Percentiles rank a stretch among this genome's conserved stretches.
Evolutionary conservation across 805 yeast genomes (phyloP).

Genomic region (Yarrowia sp.): DNA sequence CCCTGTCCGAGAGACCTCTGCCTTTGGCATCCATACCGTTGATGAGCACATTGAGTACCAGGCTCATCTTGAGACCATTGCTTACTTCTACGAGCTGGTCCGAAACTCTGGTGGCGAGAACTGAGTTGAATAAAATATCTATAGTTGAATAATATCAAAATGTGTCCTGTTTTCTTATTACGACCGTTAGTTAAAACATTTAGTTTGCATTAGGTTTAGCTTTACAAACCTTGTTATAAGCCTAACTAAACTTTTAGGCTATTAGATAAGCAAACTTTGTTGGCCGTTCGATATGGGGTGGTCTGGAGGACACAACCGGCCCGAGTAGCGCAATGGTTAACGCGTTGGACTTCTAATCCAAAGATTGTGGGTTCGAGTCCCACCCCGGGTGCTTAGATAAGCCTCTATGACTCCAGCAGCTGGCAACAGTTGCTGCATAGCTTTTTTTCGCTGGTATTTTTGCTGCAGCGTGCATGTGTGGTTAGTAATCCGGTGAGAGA

Average conservation of each 20-base stretch:
- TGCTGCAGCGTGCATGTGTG: not conserved
- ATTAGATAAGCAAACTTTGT: not conserved
- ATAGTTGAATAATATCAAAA: not conserved
- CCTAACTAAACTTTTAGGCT: not conserved
- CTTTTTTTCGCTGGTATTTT: not conserved
- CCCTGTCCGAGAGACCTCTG: constrained; percentile 42
- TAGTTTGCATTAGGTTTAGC: not conserved
- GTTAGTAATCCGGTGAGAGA: not conserved
- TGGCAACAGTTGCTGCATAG: not conserved
- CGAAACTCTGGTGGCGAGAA: constrained; percentile 28
- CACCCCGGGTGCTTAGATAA: constrained; percentile 16
- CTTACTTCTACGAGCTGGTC: constrained; percentile 39
- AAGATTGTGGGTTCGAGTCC: constrained; percentile 26
- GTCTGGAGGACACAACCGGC: not conserved
- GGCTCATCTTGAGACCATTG: constrained; percentile 47
- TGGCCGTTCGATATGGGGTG: not conserved
- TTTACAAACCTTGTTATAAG: too few relatives aligned
- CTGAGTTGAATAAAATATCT: not conserved
- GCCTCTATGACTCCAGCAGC: not conserved
- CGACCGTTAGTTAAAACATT: not conserved
- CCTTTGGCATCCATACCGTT: constrained; percentile 51
- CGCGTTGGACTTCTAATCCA: constrained; percentile 26
- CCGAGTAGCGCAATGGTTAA: constrained; percentile 26
- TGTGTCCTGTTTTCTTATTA: too few relatives aligned
- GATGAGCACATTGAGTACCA: constrained; percentile 55